Percentiles rank a stretch among this genome's conserved stretches.
Evolutionary conservation across 2,329 filamentous ascomycete genomes (phyloP).

Genomic region (Pseudocercospora cruenta): DNA sequence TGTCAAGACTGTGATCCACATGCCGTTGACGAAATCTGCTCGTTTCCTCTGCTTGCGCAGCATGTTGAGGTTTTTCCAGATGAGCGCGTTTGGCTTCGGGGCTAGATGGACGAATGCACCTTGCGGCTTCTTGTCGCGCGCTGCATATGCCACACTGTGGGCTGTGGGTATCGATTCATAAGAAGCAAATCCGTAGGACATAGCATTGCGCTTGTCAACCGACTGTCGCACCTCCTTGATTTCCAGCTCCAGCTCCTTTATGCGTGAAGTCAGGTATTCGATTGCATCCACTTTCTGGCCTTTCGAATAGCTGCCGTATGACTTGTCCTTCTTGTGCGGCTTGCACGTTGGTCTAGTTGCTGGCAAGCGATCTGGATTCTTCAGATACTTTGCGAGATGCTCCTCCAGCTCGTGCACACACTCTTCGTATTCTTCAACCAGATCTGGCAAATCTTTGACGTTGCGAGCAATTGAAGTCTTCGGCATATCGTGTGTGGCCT

Average conservation of each 20-base stretch:
- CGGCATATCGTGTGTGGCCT: slow-evolving; percentile 76
- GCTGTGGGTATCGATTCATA: slow-evolving; percentile 87
- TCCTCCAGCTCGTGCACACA: slow-evolving; percentile 81
- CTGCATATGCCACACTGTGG: slow-evolving; percentile 81
- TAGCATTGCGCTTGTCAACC: slow-evolving; percentile 84
- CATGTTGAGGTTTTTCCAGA: slow-evolving; percentile 91
- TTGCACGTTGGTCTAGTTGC: slow-evolving; percentile 75
- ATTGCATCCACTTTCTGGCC: slow-evolving; percentile 88
- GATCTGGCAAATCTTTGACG: slow-evolving; percentile 81
- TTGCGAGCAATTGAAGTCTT: slow-evolving; percentile 85
- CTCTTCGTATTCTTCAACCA: slow-evolving; percentile 82
- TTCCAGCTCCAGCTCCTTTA: slow-evolving; percentile 77
- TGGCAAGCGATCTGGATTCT: slow-evolving; percentile 80
- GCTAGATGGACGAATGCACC: slow-evolving; percentile 78
- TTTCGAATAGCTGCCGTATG: slow-evolving; percentile 58
- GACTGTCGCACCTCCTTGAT: slow-evolving; percentile 81
- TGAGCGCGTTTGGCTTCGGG: slow-evolving; percentile 85
- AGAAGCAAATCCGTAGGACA: slow-evolving; percentile 92
- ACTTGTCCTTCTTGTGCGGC: slow-evolving; percentile 76
- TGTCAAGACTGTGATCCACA: slow-evolving; percentile 83
- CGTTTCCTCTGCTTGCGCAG: slow-evolving; percentile 69
- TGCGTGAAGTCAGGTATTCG: slow-evolving; percentile 85
- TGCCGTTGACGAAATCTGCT: slow-evolving; percentile 75
- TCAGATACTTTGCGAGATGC: slow-evolving; percentile 85
- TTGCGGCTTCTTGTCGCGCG: slow-evolving; percentile 77